Evolutionary conservation across 2,329 filamentous ascomycete genomes (phyloP), one percentile per base, ranked within the genome.

Genomic region (Thielaviopsis punctulata): DNA sequence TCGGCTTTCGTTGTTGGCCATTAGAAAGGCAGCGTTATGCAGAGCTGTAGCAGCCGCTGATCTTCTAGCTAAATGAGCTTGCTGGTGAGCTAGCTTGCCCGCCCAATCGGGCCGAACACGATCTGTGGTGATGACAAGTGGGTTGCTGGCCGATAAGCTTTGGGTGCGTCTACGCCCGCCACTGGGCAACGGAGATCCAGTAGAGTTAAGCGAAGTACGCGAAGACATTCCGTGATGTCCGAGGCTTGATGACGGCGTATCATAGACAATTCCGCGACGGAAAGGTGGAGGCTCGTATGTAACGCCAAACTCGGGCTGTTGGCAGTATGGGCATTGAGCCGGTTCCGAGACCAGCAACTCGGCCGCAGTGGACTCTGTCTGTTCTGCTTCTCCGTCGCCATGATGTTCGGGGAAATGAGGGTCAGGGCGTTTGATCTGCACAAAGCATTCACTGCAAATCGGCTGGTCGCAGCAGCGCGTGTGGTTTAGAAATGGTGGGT

Each of bases 381-480:
- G 52, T 18, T 53, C 52, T 4, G 48, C 44, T 59, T 53, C n/a
- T 18, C 64, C 66, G 48, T 76, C 69, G n/a, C 72, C 74, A 54
- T 75, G 71, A 61, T 92, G 86, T 63, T 95, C 86, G 1, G 87
- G 86, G 39, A 88, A 79, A 64, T 95, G 86, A 9, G 88, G 89
- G 58, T 98, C 90, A 3, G 88, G 82, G 43, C 92, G 79, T 65
- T 95, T 96, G 64, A 98, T 98, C 65, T 98, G 92, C 3, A 98
- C 92, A 61, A 98, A 98, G 65, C 92, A 98, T 68, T 98, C 92
- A 43, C 89, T 96, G 68, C 92, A 98, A 57, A 98, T 96, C 5
- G 85, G 75, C 64, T 98, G 92, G 60, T 95, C 88, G 65, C 92
- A 98, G 64, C 92, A 98, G 58, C 92, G 76, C 0, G 92, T 98